phyloP scores from a whole-genome alignment of 371 early-diverging fungal species.

The Mortierella sp. region DNA sequence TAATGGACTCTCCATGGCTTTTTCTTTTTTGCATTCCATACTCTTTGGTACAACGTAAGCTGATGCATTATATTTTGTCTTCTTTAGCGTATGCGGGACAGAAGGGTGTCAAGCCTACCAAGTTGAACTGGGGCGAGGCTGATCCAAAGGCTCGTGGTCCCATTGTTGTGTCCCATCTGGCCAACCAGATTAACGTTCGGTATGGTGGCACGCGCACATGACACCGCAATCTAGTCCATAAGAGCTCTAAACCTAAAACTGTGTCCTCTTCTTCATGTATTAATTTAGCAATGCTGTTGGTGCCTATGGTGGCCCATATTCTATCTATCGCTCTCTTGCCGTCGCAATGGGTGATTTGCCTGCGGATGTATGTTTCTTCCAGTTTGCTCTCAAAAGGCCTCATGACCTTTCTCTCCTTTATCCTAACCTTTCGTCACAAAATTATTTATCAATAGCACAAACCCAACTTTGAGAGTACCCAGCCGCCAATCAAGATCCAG shows the following conservation, averaged over 20 bases:
- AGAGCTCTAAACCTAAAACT: background rate
- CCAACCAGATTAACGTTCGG: constrained; percentile 82
- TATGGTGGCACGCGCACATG: constrained; percentile 31
- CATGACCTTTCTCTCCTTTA: background rate
- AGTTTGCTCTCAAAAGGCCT: background rate
- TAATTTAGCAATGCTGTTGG: constrained; percentile 92
- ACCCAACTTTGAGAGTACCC: constrained; percentile 91
- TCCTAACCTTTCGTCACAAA: background rate
- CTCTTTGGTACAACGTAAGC: background rate
- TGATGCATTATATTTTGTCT: background rate
- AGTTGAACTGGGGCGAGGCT: constrained; percentile 87
- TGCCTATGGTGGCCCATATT: constrained; percentile 96
- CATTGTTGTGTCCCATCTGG: constrained; percentile 87
- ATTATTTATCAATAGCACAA: constrained; percentile 65
- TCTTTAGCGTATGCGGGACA: constrained; percentile 87
- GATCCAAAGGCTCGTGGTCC: constrained; percentile 87
- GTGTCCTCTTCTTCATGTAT: constrained; percentile 1
- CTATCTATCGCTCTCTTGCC: constrained; percentile 94
- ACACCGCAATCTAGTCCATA: background rate
- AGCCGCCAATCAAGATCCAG: constrained; percentile 87
- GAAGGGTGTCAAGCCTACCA: constrained; percentile 87
- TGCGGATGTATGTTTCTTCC: constrained; percentile 57
- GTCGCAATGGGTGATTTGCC: constrained; percentile 93
- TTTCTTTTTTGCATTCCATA: background rate
- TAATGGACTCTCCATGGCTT: background rate